Evolutionary conservation across 495 filamentous ascomycete genomes (phyloP).

Genomic region (Aspergillus asperescens): DNA sequence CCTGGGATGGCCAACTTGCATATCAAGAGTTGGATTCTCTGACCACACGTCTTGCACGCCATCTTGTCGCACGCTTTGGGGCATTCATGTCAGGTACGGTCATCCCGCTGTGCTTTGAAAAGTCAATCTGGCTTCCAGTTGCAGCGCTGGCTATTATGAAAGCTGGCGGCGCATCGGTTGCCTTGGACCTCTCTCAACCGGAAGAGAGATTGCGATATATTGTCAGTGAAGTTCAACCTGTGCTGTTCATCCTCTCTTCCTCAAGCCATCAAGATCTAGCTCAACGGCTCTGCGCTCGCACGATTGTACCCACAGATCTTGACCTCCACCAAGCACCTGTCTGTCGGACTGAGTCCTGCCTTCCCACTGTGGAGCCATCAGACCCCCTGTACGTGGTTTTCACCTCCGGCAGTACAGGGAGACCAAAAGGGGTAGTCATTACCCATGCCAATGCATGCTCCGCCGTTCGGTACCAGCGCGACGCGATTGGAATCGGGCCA

Average conservation of each 20-base stretch:
- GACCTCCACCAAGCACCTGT: too few relatives aligned
- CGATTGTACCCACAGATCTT: too few relatives aligned
- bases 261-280: too few relatives aligned
- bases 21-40: neutral
- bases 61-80: neutral
- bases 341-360: too few relatives aligned
- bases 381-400: neutral
- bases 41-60: neutral
- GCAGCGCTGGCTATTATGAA: neutral
- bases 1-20: neutral
- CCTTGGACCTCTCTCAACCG: too few relatives aligned
- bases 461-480: too few relatives aligned
- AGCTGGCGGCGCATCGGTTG: neutral
- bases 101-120: neutral
- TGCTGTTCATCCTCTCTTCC: too few relatives aligned
- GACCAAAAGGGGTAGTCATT: neutral
- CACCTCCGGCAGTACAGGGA: neutral
- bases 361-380: neutral
- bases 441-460: neutral
- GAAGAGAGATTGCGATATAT: too few relatives aligned
- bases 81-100: neutral
- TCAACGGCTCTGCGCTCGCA: too few relatives aligned
- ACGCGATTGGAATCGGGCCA: neutral
- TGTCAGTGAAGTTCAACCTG: too few relatives aligned
- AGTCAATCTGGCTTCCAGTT: neutral